Evolutionary conservation across 495 filamentous ascomycete species (phyloP), one percentile per base, ranked within the genome.

Genomic region (Penicillium dipodomyicola): DNA sequence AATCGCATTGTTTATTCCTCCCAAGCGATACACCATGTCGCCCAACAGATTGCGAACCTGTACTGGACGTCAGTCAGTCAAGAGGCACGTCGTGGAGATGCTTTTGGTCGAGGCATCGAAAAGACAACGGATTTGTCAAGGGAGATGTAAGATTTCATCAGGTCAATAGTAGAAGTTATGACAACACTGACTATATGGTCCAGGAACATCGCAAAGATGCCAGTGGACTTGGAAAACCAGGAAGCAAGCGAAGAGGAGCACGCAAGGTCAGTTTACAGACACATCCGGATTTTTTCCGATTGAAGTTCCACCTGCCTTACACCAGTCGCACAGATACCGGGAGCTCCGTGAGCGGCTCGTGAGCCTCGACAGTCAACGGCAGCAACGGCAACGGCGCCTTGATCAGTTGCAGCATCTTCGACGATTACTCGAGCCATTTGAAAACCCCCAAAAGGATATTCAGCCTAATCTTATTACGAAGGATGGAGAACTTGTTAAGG

Each of bases 391-490:
- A 45, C 80, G 77, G 30, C 80, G 81, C 37, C 72, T 90, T 15
- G 77, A 76, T 37, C 80, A 84, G 22, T 73, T 87, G 35, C 78
- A 77, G 23, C 74, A 76, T 37, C 75, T 91, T 43, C 77, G 80
- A 41, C 69, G 66, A 7, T 65, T 89, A n/a, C 67, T 92, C 0
- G 75, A 77, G 37, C 84, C 84, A 0, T 88, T 89, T 57, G 62
- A 77, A 33, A 67, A 82, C 6, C 78, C 82, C 1, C 73, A 77
- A 46, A 65, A 76, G 35, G 78, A 77, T 43, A 82, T 96, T 23
- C 90, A 96, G 63, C 85, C 86, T 22, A 95, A 93, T 70, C 73
- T 96, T 17, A 79, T 91, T 10, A 88, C 83, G 14, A 81, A 82
- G 42, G 86, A 90, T 68, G 87, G 86, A n/a, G 84, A 87, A 60